Evolutionary conservation across 2,329 filamentous ascomycete species (phyloP).

Genomic region (Neophaeococcomyces aloes): DNA sequence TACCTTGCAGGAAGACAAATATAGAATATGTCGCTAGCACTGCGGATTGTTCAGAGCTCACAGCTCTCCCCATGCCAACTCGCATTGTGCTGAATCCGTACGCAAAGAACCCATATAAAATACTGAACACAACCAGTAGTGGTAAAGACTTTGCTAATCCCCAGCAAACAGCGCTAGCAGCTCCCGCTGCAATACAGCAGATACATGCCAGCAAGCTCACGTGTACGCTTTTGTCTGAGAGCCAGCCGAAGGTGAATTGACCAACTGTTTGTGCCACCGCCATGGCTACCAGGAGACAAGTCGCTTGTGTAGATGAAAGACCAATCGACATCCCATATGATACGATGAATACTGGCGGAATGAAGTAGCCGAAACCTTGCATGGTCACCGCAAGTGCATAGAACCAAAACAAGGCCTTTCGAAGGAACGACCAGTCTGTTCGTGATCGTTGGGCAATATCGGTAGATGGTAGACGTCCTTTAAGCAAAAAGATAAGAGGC

Average conservation of each 20-base stretch:
- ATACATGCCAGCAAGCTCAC: too few species aligned
- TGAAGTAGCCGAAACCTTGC: conserved; percentile 29
- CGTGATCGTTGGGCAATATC: neutral
- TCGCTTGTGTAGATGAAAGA: conserved; percentile 8
- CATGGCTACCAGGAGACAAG: conserved; percentile 15
- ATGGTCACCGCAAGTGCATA: conserved; percentile 37
- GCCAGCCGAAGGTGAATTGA: conserved; percentile 12
- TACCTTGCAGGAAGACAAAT: too few species aligned
- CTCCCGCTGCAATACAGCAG: too few species aligned
- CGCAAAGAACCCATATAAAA: too few species aligned
- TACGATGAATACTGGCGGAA: conserved; percentile 31
- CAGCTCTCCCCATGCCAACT: too few species aligned
- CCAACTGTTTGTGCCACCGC: conserved; percentile 15
- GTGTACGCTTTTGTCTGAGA: too few species aligned
- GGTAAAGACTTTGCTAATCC: too few species aligned
- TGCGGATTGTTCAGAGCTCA: too few species aligned
- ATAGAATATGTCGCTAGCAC: too few species aligned
- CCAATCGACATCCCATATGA: conserved; percentile 24
- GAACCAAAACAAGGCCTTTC: conserved; percentile 31
- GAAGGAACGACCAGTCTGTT: conserved; percentile 28
- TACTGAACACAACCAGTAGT: too few species aligned
- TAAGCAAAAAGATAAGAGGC: conserved; percentile 32
- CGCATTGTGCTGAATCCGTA: too few species aligned
- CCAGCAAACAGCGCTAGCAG: too few species aligned
- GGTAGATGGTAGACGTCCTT: conserved; percentile 26